Evolutionary conservation across 2,329 filamentous ascomycete species (phyloP), one percentile per base, ranked within the genome.

Genomic region (Stenocarpella maydis): DNA sequence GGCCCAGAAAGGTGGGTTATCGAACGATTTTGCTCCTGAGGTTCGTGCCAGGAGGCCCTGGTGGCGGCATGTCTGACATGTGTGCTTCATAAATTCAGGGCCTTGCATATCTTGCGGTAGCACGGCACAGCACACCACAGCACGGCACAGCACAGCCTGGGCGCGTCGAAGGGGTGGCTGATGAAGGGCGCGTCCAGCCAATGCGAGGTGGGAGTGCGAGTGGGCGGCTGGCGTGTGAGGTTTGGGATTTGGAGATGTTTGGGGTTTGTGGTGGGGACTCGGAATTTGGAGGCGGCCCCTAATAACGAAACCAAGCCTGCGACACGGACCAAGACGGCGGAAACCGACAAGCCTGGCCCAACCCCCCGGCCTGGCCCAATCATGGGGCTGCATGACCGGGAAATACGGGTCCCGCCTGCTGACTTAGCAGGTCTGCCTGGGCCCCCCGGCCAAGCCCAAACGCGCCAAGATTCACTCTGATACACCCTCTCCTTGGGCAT

Each of bases 1-100:
- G 71, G 72, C 66, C 69, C 63, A 53, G 50, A 37, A 63, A 67
- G 67, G 78, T 79, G 78, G 78, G 75, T 75, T 75, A 78, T 80
- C 76, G 76, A 76, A 75, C 79, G 76, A 80, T 74, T 76, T 74
- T 71, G 61, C 28, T 49, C 58, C 41, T 63, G 19, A 19, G 28
- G 58, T 63, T 49, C 58, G 41, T 63, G 58, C 58, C 58, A 63
- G 58, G 58, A 63, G 58, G 58, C 58, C 58, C 49, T 24, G 15
- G 37, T 49, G 58, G 43, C 26, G 58, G 58, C 58, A 49, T 31
- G n/a, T 63, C 26, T 63, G 58, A 43, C 58, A 49, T 31, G n/a
- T 63, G 41, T 63, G 58, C 58, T 49, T 37, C 58, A 63, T 49
- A n/a, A n/a, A n/a, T n/a, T n/a, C 58, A 47, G 41, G 24, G 58